A percentile compares a stretch with the other conserved stretches of the same genome.
Conservation (phyloP, 345 rosid genomes). For the Murraya koenigii region DNA sequence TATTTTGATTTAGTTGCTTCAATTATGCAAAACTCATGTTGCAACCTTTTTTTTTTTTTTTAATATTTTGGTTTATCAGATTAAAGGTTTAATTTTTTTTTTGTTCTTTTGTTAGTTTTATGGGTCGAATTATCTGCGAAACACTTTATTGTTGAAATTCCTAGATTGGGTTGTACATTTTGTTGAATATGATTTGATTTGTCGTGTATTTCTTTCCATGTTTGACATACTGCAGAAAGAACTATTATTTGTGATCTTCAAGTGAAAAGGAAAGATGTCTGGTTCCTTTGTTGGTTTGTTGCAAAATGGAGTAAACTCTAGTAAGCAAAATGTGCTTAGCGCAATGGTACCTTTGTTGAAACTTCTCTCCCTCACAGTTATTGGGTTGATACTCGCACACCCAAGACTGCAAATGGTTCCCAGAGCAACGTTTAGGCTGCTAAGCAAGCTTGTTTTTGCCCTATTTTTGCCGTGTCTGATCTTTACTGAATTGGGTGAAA, state of each 20-base stretch:
- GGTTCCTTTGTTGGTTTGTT: constrained; percentile 14
- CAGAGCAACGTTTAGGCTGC: constrained; percentile 67
- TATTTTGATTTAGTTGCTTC: not conserved
- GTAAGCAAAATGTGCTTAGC: constrained; percentile 42
- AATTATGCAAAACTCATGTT: not conserved
- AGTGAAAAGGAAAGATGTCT: constrained; percentile 24
- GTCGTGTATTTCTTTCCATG: not conserved
- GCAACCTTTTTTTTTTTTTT: not conserved
- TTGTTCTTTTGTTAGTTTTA: not conserved
- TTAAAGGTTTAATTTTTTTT: not conserved
- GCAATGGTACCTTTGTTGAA: constrained; percentile 75
- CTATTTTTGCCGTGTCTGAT: constrained; percentile 88
- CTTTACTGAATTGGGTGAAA: constrained; percentile 86
- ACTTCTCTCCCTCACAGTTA: constrained; percentile 61
- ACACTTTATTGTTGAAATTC: not conserved
- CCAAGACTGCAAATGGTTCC: constrained; percentile 62
- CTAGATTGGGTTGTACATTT: not conserved
- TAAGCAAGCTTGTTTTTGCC: constrained; percentile 92
- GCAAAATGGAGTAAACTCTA: constrained; percentile 25
- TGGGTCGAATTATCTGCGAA: not conserved
- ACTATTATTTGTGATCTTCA: not conserved
- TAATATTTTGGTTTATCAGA: not conserved
- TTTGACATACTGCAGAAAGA: constrained; percentile 17
- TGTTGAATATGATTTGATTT: constrained; percentile 1
- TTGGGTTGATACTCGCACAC: constrained; percentile 82